A percentile compares a stretch with the other conserved stretches of the same genome.
Conservation (phyloP, 371 early-diverging fungal genomes). For the Circinella minor region DNA sequence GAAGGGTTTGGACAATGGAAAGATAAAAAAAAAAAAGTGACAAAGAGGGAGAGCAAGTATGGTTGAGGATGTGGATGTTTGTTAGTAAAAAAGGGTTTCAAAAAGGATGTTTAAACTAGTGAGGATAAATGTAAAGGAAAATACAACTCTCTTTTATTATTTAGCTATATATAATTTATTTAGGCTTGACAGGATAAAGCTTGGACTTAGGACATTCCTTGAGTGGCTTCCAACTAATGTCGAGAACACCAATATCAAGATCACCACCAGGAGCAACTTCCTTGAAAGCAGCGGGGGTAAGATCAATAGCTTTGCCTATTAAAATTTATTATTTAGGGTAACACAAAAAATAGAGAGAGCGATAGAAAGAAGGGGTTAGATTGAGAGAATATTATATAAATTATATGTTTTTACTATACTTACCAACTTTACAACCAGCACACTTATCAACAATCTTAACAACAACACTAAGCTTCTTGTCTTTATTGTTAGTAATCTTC, state of each 20-base stretch:
- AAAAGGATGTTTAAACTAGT: too few relatives aligned
- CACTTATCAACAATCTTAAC: slow-evolving; percentile 56
- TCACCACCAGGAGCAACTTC: slow-evolving; percentile 39
- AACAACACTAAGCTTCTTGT: slow-evolving; percentile 37
- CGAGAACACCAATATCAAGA: slow-evolving; percentile 46
- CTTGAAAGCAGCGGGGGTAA: slow-evolving; percentile 50
- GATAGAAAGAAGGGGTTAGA: background rate
- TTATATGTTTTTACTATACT: slow-evolving; percentile 8
- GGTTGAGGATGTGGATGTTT: too few relatives aligned
- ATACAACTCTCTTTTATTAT: background rate
- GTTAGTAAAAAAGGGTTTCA: too few relatives aligned
- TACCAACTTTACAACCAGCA: slow-evolving; percentile 48
- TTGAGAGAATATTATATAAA: too few relatives aligned
- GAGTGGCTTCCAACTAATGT: slow-evolving; percentile 47
- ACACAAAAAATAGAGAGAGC: too few relatives aligned
- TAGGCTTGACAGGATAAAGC: slow-evolving; percentile 16
- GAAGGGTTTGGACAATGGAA: too few relatives aligned
- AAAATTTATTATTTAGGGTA: background rate
- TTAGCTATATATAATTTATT: background rate
- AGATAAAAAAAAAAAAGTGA: too few relatives aligned
- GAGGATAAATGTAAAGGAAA: background rate
- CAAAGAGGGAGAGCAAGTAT: too few relatives aligned
- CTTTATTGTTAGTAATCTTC: slow-evolving; percentile 49
- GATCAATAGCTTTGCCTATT: slow-evolving; percentile 43
- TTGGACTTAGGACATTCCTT: slow-evolving; percentile 37